These are phyloP conservation scores for Trichothecium roseum DNA, from an alignment of 2,329 filamentous ascomycete genomes.

Conservation along the genomic window DNA sequence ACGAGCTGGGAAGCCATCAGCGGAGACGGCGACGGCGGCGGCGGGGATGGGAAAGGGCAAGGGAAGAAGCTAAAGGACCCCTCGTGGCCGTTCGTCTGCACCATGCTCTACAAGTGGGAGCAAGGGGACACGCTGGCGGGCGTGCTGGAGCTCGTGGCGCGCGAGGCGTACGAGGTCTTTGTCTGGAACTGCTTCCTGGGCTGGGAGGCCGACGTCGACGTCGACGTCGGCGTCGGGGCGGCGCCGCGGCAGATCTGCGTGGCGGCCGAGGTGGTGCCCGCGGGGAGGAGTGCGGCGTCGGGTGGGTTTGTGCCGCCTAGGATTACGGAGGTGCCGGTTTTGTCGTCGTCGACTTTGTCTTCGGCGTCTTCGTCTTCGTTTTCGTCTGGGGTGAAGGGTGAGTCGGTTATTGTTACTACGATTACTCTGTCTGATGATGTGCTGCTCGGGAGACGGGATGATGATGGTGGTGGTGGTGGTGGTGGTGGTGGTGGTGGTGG, in stretches of 20 bases:
- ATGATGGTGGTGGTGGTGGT: background rate
- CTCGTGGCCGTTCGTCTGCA: background rate
- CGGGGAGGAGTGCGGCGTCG: no score
- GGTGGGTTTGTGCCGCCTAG: no score
- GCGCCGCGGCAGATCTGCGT: background rate
- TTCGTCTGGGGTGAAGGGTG: no score
- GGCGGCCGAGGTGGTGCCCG: background rate
- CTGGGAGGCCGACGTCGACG: background rate
- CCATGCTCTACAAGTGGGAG: background rate
- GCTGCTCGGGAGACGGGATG: background rate
- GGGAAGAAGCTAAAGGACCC: no score
- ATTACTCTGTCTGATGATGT: background rate
- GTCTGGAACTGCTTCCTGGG: slow-evolving; percentile 1
- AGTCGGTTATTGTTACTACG: no score
- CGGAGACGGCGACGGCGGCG: no score
- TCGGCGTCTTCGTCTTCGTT: no score
- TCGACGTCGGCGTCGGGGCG: no score
- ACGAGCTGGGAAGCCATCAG: background rate
- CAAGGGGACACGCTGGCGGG: background rate
- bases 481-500: background rate
- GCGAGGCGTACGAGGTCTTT: background rate
- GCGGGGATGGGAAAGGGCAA: no score
- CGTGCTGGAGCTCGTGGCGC: background rate
- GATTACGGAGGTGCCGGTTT: background rate
- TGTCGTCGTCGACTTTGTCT: background rate